Percentiles rank a stretch among this genome's conserved stretches.
Conservation (phyloP, 768 basidiomycete genomes). For the Lyophyllum atratum region DNA sequence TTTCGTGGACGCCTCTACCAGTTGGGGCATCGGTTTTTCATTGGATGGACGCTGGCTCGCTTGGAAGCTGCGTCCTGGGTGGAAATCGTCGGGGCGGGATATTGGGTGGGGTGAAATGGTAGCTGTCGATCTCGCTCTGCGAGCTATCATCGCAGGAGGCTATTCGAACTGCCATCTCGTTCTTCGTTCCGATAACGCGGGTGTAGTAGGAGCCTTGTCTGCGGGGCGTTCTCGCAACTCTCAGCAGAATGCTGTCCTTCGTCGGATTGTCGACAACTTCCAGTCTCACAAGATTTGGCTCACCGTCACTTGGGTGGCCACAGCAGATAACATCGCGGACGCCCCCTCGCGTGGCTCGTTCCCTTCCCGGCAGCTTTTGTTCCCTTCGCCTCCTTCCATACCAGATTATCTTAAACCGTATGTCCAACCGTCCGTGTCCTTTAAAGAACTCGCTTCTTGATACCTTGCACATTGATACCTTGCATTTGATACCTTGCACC, state of each 20-base stretch:
- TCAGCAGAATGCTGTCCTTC: conserved; percentile 28
- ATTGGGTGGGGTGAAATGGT: conserved; percentile 48
- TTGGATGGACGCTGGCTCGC: conserved; percentile 10
- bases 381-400: neutral
- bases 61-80: conserved; percentile 29
- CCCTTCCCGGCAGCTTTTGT: neutral
- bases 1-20: conserved; percentile 34
- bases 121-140: conserved; percentile 37
- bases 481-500: neutral
- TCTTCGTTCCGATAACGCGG: conserved; percentile 37
- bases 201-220: conserved; percentile 27
- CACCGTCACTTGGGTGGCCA: conserved; percentile 25
- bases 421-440: conserved; percentile 10
- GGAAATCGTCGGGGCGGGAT: conserved; percentile 26
- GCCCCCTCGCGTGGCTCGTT: conserved; percentile 21
- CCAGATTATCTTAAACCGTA: neutral
- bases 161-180: conserved; percentile 26
- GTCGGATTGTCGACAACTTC: conserved; percentile 23
- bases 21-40: no score
- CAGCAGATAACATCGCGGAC: conserved; percentile 9
- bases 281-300: conserved; percentile 26
- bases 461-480: neutral
- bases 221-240: conserved; percentile 26
- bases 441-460: neutral
- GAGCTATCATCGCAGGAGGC: conserved; percentile 22